A percentile compares a stretch with the other conserved stretches of the same genome.
These are phyloP conservation scores for Cercospora beticola DNA, from an alignment of 2,329 filamentous ascomycete genomes.

Conservation along the genomic window DNA sequence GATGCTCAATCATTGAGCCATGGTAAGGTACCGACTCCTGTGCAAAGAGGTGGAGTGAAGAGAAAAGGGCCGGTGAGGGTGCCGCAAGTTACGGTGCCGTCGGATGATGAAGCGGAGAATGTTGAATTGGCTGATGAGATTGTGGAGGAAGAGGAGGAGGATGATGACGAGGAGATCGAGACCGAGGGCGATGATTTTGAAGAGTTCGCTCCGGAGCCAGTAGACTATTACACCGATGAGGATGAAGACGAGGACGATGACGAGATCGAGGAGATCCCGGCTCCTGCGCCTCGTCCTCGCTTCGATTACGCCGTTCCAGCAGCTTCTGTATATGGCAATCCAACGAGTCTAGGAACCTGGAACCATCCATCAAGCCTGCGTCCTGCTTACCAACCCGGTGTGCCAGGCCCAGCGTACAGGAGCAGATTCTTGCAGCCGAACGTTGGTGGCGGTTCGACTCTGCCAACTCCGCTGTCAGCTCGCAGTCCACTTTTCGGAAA, in stretches of 20 bases:
- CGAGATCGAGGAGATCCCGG: background rate
- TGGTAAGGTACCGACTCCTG: background rate
- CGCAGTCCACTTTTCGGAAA: background rate
- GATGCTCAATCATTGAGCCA: background rate
- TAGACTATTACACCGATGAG: background rate
- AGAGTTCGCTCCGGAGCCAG: background rate
- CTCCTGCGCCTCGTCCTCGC: background rate
- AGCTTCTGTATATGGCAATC: background rate
- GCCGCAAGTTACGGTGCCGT: background rate
- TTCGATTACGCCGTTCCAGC: background rate
- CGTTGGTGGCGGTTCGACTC: background rate
- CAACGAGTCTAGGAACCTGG: background rate
- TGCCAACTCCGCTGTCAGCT: background rate
- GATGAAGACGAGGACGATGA: background rate
- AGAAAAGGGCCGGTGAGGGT: background rate
- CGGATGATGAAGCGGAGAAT: background rate
- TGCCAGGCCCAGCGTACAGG: background rate
- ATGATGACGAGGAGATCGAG: background rate
- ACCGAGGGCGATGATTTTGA: background rate
- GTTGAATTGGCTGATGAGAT: background rate
- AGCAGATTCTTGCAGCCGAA: background rate
- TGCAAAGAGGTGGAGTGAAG: background rate
- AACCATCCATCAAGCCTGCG: background rate
- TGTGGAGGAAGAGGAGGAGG: background rate
- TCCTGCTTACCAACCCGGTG: background rate